Evolutionary conservation across 1,139 yeast genomes (phyloP), one percentile per base, ranked within the genome.

Genomic region (Blastobotrys aristatus): DNA sequence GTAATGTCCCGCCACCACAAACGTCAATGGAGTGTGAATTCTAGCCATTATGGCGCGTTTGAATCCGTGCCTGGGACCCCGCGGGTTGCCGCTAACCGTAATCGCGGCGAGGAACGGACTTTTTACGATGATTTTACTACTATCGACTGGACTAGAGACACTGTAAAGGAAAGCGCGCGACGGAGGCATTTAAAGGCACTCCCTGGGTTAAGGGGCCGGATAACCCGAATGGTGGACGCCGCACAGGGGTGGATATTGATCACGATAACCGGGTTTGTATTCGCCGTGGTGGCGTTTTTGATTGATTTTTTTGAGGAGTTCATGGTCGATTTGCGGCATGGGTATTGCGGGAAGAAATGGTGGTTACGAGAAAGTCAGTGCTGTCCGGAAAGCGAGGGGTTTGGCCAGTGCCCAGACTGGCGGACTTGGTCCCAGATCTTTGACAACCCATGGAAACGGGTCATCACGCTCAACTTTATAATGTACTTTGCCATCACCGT

Each of bases 101-200:
- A 37, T 4, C 33, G 18, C 20, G 10, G 24, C 6, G 36, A 20
- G 18, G 48, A 26, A 29, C 40, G 48, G 13, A 40, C 34, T 13
- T 62, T 60, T 47, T 79, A 79, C 59, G 80, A 80, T 59, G 83
- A 80, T 60, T 80, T 79, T 61, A 79, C 85, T 21, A 78, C 84
- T n/a, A 76, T 79, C n/a, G 85, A 80, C 64, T 80, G 84, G 84
- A 74, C 78, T 2, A 70, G 72, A 37, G 82, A 80, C 27, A 72
- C 72, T 38, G 67, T 77, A 26, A 65, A 68, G 51, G 76, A 76
- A 41, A 76, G 79, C 36, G 65, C 67, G 38, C 67, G 79, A 45
- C 69, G 73, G 52, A 75, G 68, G 53, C 67, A 68, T 38, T 57
- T 79, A 37, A 57, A 63, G 49, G 37, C 63, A 46, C 44, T 67